phyloP scores from a whole-genome alignment of 2,329 filamentous ascomycete genomes.

The Colletotrichum somersetense region DNA sequence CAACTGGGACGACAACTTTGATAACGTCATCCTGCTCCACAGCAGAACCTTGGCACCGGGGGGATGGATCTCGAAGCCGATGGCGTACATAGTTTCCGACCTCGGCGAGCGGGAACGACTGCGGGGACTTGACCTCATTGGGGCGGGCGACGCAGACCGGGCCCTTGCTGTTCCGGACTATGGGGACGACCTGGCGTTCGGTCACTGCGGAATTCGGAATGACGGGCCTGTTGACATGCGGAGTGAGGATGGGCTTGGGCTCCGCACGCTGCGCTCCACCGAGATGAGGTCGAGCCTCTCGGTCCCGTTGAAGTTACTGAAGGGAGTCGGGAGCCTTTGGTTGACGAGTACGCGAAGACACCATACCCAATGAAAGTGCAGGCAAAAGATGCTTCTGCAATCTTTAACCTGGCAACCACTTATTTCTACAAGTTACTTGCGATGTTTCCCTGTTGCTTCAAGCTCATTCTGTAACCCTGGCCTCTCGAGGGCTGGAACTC shows the following conservation, averaged over 20 bases:
- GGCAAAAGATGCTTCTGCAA: too few relatives aligned
- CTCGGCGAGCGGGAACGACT: slow-evolving; percentile 6
- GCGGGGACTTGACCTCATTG: not conserved
- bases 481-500: too few relatives aligned
- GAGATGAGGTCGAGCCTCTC: slow-evolving; percentile 42
- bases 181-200: slow-evolving; percentile 10
- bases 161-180: slow-evolving; percentile 10
- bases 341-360: too few relatives aligned
- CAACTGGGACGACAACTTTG: not conserved
- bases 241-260: slow-evolving; percentile 37
- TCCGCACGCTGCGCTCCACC: slow-evolving; percentile 44
- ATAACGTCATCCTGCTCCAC: slow-evolving; percentile 1
- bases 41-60: not conserved
- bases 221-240: slow-evolving; percentile 41
- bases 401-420: too few relatives aligned
- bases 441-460: too few relatives aligned
- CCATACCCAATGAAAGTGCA: too few relatives aligned
- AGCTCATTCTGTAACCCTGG: too few relatives aligned
- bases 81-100: not conserved
- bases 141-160: slow-evolving; percentile 6
- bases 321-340: too few relatives aligned
- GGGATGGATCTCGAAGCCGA: not conserved
- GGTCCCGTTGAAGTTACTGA: slow-evolving; percentile 41
- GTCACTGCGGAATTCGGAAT: slow-evolving; percentile 3
- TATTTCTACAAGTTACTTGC: too few relatives aligned